Base-by-base conservation (phyloP, 2,329 filamentous ascomycete genomes). In the Hortaea werneckii region DNA sequence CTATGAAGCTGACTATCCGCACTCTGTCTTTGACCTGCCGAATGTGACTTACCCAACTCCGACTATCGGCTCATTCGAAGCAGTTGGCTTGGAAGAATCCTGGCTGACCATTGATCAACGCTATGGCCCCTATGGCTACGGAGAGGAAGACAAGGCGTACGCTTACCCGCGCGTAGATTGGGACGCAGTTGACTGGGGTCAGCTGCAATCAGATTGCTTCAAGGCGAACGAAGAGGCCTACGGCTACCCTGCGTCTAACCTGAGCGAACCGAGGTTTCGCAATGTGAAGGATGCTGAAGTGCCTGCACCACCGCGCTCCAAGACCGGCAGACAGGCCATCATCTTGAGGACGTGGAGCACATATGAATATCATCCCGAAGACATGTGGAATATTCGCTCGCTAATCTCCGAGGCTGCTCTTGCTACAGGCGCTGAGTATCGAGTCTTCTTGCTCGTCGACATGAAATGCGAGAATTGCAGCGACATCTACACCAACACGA, bases 51-150 rank as follows among this genome's bases (percentile, higher is more conserved):
- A 9, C 32, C 32, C 32, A n/a, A 9, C n/a, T 2, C 8, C 32
- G 9, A 35, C 32, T n/a, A 35, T n/a, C 9, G 54, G 54, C 1
- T 55, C 52, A 2, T 55, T 54, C 40, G 49, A 51, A 20, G 46
- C 47, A 6, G 41, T 56, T 10, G 44, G 51, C 9, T 41, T 56
- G 28, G 48, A 51, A 30, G 76, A 85, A 55, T 79, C 80, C 5
- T 77, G 84, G 42, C 76, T 85, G 79, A 82, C 8, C 71, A 70
- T 13, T 73, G 49, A 75, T 40, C 66, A 65, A 42, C 64, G 67
- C 42, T 70, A 69, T 44, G 64, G 64, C 2, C 61, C 73, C 28
- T 85, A 83, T 53, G 79, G 80, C 5, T 67, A 77, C 50, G 65
- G 65, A 4, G 68, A 73, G 28, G 66, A 71, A 46, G 65, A 65